Evolutionary conservation across 2,329 filamentous ascomycete species (phyloP).

Genomic region (Lithohypha guttulata): DNA sequence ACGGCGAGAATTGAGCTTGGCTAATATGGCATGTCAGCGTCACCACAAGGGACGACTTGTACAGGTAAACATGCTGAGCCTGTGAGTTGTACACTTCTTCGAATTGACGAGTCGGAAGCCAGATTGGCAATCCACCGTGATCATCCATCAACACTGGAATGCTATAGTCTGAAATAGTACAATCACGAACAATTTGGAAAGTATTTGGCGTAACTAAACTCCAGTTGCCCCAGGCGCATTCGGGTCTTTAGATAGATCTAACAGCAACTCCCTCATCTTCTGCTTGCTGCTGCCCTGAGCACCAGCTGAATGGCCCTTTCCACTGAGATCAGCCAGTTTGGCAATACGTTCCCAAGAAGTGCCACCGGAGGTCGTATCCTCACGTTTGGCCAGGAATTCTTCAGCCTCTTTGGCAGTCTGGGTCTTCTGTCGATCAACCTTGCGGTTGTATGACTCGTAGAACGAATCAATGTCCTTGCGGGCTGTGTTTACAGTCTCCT

Average conservation of each 20-base stretch:
- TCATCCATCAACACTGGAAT: too few species aligned
- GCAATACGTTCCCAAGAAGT: constrained; percentile 98
- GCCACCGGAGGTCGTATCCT: constrained; percentile 87
- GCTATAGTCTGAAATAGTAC: too few species aligned
- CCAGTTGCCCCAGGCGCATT: constrained; percentile 57
- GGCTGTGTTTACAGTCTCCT: constrained; percentile 76
- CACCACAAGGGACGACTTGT: too few species aligned
- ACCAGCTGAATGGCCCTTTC: constrained; percentile 74
- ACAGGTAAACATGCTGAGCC: too few species aligned
- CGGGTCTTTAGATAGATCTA: constrained; percentile 85
- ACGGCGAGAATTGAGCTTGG: too few species aligned
- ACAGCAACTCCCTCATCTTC: constrained; percentile 81
- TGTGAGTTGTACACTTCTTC: too few species aligned
- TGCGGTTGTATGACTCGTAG: constrained; percentile 98
- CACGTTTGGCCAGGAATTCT: constrained; percentile 75
- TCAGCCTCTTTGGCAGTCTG: constrained; percentile 88
- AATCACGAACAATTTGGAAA: too few species aligned
- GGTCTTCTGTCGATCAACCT: constrained; percentile 85
- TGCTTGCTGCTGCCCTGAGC: constrained; percentile 88
- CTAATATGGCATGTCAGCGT: too few species aligned
- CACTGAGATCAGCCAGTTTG: constrained; percentile 93
- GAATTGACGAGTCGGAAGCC: too few species aligned
- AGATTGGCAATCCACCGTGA: too few species aligned
- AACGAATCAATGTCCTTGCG: constrained; percentile 96
- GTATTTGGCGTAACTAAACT: too few species aligned